phyloP scores from a whole-genome alignment of 106 monocot species.

The Amphibolis antarctica region DNA sequence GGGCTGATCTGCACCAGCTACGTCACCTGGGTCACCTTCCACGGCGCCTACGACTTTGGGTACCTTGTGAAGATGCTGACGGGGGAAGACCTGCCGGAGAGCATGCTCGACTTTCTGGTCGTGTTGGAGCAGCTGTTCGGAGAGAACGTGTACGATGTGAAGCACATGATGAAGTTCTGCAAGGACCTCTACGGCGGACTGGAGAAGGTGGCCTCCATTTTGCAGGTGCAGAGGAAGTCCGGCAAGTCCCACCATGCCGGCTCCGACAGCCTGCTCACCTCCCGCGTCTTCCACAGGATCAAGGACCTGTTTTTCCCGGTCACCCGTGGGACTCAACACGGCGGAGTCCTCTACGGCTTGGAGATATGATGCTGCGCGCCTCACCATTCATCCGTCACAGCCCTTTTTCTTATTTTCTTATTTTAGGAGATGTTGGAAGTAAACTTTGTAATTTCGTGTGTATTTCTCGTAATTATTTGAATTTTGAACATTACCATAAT shows the following conservation, averaged over 20 bases:
- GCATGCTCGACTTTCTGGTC: conserved; percentile 15
- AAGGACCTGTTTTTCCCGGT: conserved; percentile 14
- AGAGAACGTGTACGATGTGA: conserved; percentile 25
- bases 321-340: conserved; percentile 13
- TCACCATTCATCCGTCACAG: too few species aligned
- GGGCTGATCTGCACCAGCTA: conserved; percentile 36
- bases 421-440: too few species aligned
- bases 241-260: conserved; percentile 42
- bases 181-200: conserved; percentile 31
- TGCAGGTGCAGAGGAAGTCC: conserved; percentile 18
- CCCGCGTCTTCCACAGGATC: conserved; percentile 30
- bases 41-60: conserved; percentile 39
- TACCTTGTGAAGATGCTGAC: conserved; percentile 37
- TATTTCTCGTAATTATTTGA: too few species aligned
- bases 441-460: too few species aligned
- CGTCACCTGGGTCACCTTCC: conserved; percentile 41
- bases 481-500: too few species aligned
- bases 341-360: conserved; percentile 37
- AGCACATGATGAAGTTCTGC: conserved; percentile 33
- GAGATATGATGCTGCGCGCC: too few species aligned
- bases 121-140: conserved; percentile 21
- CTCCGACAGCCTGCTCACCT: conserved; percentile 46
- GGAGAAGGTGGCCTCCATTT: conserved; percentile 23
- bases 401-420: too few species aligned
- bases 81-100: conserved; percentile 8